A percentile compares a stretch with the other conserved stretches of the same genome.
phyloP scores from a whole-genome alignment of 768 basidiomycete genomes.

The Tulasnella sp. region DNA sequence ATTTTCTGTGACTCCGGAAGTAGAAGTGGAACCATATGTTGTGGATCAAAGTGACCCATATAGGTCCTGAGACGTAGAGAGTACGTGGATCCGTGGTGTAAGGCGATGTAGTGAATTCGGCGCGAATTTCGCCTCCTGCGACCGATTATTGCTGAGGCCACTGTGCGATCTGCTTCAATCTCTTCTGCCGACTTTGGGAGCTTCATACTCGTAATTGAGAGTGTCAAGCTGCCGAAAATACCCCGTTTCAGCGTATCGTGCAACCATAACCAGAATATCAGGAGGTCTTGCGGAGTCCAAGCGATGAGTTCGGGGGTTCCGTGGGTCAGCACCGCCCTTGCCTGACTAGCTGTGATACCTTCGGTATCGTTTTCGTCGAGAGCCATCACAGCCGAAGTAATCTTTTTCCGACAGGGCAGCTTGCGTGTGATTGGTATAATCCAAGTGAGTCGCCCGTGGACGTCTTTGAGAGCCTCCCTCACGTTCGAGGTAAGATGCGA shows the following conservation, averaged over 20 bases:
- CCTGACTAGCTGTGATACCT: background rate
- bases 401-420: background rate
- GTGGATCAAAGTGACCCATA: background rate
- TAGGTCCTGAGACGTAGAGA: background rate
- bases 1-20: background rate
- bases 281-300: background rate
- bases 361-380: background rate
- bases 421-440: slow-evolving; percentile 1
- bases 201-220: background rate
- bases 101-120: slow-evolving; percentile 1
- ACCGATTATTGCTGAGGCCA: background rate
- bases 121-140: background rate
- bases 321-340: background rate
- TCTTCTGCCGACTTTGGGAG: background rate
- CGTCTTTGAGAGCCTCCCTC: background rate
- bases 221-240: background rate
- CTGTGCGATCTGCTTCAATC: background rate
- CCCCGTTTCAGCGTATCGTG: background rate
- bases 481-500: background rate
- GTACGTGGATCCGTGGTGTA: background rate
- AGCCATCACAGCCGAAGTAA: background rate
- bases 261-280: slow-evolving; percentile 11
- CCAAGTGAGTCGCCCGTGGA: background rate
- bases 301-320: background rate
- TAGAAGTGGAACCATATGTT: background rate